A percentile compares a stretch with the other conserved stretches of the same genome.
Conservation (phyloP, 306 rosid species). For the Malus asiatica region DNA sequence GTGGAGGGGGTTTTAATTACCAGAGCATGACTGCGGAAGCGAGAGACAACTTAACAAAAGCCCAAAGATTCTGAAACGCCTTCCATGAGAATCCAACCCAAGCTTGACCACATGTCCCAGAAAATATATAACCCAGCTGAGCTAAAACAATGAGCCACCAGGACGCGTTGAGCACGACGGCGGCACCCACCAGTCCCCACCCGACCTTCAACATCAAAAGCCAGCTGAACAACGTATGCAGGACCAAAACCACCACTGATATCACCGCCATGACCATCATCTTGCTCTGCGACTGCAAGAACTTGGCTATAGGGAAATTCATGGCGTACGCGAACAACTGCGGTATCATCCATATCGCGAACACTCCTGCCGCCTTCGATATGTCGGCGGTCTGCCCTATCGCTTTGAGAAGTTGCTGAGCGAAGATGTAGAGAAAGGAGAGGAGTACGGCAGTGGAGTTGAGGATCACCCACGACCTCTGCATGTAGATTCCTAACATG, state of each 20-base stretch:
- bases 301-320: constrained; percentile 70
- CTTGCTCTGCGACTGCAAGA: constrained; percentile 83
- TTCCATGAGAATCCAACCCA: constrained; percentile 70
- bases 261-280: constrained; percentile 82
- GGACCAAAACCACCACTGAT: constrained; percentile 41
- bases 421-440: constrained; percentile 46
- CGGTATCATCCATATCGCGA: constrained; percentile 82
- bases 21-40: constrained; percentile 85
- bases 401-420: constrained; percentile 29
- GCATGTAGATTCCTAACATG: constrained; percentile 87
- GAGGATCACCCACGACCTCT: constrained; percentile 79
- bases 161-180: constrained; percentile 54
- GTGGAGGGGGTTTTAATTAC: constrained; percentile 17
- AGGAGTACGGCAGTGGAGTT: constrained; percentile 33
- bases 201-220: constrained; percentile 44
- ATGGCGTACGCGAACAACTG: constrained; percentile 79
- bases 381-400: constrained; percentile 67
- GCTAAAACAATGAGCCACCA: constrained; percentile 72
- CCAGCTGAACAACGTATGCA: constrained; percentile 72
- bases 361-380: constrained; percentile 61
- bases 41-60: constrained; percentile 57
- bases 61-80: constrained; percentile 71
- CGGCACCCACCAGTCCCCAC: constrained; percentile 79
- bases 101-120: constrained; percentile 58
- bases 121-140: constrained; percentile 48